phyloP scores from a whole-genome alignment of 164 flowering plant genomes.

The Vitis vinifera region DNA sequence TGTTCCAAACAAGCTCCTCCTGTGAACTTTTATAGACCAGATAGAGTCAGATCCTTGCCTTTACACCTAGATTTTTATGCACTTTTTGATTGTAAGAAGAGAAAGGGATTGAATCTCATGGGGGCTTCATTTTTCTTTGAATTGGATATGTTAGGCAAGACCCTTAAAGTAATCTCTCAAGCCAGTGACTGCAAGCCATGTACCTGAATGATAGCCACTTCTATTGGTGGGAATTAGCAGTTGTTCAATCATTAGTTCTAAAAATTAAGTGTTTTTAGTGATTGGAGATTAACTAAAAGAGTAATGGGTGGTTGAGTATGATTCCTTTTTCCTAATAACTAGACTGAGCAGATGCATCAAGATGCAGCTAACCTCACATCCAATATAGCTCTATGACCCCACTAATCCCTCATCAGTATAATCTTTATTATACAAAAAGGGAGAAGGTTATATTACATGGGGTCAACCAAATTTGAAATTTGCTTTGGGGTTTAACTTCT shows the following conservation, averaged over 20 bases:
- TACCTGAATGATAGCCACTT: neutral
- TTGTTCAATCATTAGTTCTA: neutral
- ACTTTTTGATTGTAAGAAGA: neutral
- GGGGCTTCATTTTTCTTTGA: neutral
- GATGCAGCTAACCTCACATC: conserved; percentile 15
- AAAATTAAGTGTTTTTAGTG: neutral
- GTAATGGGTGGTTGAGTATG: conserved; percentile 15
- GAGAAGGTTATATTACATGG: neutral
- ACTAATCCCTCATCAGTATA: neutral
- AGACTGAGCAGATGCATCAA: conserved; percentile 3
- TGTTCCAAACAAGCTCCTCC: no score
- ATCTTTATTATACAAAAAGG: neutral
- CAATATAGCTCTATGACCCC: neutral
- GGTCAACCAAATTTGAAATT: neutral
- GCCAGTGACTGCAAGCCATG: neutral
- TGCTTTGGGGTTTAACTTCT: conserved; percentile 1
- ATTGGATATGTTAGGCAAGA: neutral
- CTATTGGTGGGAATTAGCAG: neutral
- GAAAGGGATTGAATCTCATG: neutral
- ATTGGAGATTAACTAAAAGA: neutral
- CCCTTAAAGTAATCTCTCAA: neutral
- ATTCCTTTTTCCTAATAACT: neutral
- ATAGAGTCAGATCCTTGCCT: neutral
- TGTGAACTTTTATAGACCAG: no score
- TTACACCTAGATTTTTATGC: neutral